phyloP scores from a whole-genome alignment of 768 basidiomycete species.

The Amanita fuliginea region DNA sequence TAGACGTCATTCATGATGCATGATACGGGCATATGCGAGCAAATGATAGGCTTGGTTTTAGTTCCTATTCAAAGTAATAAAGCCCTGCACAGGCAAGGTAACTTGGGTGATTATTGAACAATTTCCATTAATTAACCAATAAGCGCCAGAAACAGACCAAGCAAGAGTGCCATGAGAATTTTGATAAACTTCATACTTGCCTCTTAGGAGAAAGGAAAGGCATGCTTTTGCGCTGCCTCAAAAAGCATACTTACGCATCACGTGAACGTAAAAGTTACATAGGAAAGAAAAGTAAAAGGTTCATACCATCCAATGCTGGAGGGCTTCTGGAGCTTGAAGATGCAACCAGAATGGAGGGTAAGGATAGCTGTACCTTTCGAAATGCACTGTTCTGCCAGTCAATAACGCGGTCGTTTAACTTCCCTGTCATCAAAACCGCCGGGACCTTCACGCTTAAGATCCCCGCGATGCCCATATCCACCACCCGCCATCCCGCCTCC shows the following conservation, averaged over 20 bases:
- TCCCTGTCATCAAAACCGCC: slow-evolving; percentile 80
- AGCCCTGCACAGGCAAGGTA: neutral
- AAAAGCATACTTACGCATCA: slow-evolving; percentile 6
- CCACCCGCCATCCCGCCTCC: slow-evolving; percentile 28
- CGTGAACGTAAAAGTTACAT: slow-evolving; percentile 1
- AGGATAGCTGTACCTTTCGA: slow-evolving; percentile 3
- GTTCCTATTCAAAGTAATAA: neutral
- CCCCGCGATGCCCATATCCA: slow-evolving; percentile 43
- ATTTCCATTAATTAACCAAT: neutral
- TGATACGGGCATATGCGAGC: neutral
- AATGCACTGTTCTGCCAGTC: slow-evolving; percentile 16
- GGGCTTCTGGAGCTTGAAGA: slow-evolving; percentile 7
- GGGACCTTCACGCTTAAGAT: slow-evolving; percentile 69
- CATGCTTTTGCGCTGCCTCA: neutral
- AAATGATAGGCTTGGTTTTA: neutral
- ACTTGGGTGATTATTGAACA: neutral
- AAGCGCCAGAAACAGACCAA: neutral
- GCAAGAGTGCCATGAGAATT: neutral
- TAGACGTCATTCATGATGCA: neutral
- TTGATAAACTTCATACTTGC: slow-evolving; percentile 4
- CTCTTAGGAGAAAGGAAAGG: slow-evolving; percentile 1
- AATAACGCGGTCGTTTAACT: slow-evolving; percentile 73
- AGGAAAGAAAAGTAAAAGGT: neutral
- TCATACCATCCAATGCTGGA: slow-evolving; percentile 1
- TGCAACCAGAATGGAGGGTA: slow-evolving; percentile 1